phyloP scores from a whole-genome alignment of 257 asterid genomes.

The Nicotiana noctiflora region DNA sequence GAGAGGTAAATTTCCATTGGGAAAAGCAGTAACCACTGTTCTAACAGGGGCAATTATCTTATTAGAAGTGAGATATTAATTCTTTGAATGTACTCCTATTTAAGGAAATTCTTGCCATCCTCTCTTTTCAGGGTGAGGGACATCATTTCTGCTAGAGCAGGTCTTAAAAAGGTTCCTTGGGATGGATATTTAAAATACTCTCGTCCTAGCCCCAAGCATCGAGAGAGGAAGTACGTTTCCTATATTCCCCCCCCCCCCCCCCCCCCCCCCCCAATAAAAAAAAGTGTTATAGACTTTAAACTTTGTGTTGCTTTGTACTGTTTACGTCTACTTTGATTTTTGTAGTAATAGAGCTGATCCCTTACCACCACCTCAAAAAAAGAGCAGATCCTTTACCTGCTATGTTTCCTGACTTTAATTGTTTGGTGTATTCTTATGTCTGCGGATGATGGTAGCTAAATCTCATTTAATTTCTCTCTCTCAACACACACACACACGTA shows the following conservation, averaged over 20 bases:
- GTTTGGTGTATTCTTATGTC: neutral
- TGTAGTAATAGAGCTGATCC: neutral
- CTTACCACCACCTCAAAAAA: too few species aligned
- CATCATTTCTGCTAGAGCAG: conserved; percentile 86
- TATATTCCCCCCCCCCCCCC: neutral
- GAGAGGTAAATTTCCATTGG: conserved; percentile 51
- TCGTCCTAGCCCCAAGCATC: conserved; percentile 92
- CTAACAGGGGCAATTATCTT: neutral
- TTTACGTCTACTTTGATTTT: neutral
- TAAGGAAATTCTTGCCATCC: neutral
- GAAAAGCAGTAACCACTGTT: neutral
- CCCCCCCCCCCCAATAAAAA: neutral
- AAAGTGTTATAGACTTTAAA: neutral
- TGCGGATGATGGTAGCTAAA: neutral
- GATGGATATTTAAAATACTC: conserved; percentile 86
- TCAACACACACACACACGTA: too few species aligned
- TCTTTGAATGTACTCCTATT: neutral
- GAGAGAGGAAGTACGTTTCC: conserved; percentile 77
- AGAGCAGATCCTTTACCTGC: neutral
- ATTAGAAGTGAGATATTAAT: neutral
- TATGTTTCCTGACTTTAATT: neutral
- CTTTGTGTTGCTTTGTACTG: neutral
- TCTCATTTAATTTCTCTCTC: neutral
- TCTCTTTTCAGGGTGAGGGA: conserved; percentile 70
- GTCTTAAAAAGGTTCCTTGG: conserved; percentile 66